A percentile compares a stretch with the other conserved stretches of the same genome.
Conservation (phyloP, 148 eudicot genomes). For the Agrostemma githago region DNA sequence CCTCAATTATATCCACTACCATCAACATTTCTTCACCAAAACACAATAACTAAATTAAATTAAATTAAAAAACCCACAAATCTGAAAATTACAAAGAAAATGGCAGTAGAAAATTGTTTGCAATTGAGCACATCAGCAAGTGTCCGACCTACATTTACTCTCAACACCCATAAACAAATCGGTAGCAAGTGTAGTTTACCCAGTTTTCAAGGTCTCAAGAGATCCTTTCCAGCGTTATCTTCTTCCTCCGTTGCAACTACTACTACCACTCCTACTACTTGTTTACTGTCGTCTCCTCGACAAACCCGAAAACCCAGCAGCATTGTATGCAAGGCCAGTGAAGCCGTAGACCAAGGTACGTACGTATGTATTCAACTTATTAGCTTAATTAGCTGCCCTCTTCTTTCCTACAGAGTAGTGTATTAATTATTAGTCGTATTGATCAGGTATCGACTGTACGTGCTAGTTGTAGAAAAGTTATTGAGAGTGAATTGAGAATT, state of each 20-base stretch:
- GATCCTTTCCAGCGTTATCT: constrained; percentile 18
- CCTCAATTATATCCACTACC: constrained; percentile 23
- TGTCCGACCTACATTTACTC: constrained; percentile 23
- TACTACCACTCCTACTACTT: constrained; percentile 19
- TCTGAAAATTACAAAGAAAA: neutral
- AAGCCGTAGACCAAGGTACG: constrained; percentile 55
- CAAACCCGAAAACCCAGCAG: constrained; percentile 22
- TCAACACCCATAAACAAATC: constrained; percentile 16
- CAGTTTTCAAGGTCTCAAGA: constrained; percentile 27
- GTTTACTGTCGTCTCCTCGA: constrained; percentile 9
- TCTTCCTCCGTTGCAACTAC: constrained; percentile 22
- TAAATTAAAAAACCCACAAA: neutral
- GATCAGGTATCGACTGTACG: too few species aligned
- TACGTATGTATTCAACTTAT: too few species aligned
- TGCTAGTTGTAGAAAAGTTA: too few species aligned
- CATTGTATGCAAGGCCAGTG: constrained; percentile 48
- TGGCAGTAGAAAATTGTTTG: constrained; percentile 30
- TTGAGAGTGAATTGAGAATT: too few species aligned
- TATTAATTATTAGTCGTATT: too few species aligned
- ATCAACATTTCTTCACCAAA: neutral
- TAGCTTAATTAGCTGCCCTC: neutral
- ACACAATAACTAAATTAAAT: neutral
- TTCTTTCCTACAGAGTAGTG: neutral
- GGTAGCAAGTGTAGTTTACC: constrained; percentile 17
- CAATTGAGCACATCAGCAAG: constrained; percentile 31